Evolutionary conservation across 495 filamentous ascomycete genomes (phyloP).

Genomic region (Cryomyces minteri): DNA sequence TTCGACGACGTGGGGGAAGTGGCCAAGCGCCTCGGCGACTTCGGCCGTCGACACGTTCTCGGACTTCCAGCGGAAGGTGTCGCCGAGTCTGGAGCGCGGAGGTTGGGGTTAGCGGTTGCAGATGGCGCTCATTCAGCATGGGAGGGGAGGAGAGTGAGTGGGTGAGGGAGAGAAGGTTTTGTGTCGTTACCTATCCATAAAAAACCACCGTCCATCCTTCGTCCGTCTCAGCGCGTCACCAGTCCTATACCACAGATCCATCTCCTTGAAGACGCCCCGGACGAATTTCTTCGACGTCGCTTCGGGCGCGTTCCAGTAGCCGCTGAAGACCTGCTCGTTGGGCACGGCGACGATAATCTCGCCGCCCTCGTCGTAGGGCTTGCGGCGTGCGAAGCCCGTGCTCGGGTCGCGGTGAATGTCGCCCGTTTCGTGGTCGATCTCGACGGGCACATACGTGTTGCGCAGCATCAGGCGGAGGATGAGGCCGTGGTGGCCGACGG

Average conservation of each 20-base stretch:
- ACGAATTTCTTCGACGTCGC: conserved; percentile 54
- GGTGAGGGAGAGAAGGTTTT: not conserved
- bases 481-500: conserved; percentile 56
- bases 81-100: conserved; percentile 41
- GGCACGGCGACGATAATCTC: conserved; percentile 58
- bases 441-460: conserved; percentile 43
- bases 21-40: conserved; percentile 18
- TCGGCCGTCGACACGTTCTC: conserved; percentile 38
- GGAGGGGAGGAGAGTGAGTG: too few species aligned
- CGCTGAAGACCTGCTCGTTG: conserved; percentile 33
- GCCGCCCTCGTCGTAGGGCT: conserved; percentile 47
- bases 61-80: conserved; percentile 90
- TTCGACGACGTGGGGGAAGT: conserved; percentile 16
- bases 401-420: conserved; percentile 42
- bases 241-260: conserved; percentile 59
- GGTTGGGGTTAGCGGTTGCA: too few species aligned
- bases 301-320: conserved; percentile 48
- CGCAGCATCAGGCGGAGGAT: conserved; percentile 30
- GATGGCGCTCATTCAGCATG: too few species aligned
- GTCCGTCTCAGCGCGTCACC: conserved; percentile 54
- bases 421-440: conserved; percentile 46
- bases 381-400: conserved; percentile 45
- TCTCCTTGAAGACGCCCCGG: conserved; percentile 50
- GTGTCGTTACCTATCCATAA: conserved; percentile 33
- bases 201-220: conserved; percentile 57